Evolutionary conservation across 2,329 filamentous ascomycete species (phyloP), one percentile per base, ranked within the genome.

Genomic region (Mollisiaceae sp.): DNA sequence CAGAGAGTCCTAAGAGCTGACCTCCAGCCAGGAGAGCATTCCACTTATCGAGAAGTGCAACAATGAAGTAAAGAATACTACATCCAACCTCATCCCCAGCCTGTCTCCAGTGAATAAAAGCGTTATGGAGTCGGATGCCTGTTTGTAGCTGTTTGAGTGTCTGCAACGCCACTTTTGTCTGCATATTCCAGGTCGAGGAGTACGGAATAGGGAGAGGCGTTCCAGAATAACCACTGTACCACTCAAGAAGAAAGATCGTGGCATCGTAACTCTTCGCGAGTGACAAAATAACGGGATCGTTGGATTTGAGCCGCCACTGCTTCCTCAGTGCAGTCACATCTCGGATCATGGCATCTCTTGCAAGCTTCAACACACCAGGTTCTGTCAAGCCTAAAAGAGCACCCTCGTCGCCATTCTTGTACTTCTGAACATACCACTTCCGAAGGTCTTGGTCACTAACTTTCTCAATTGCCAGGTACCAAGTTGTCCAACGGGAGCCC

Each of bases 161-260:
- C 39, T 65, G 58, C 14, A 69, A 35, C 15, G 67, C 65, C 12
- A 67, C 65, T 58, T 67, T 69, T 3, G 62, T 65, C 18, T 69
- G 67, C 32, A 69, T 63, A 50, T 69, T 69, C 83, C 83, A 86
- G 0, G 81, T 82, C 3, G 83, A 83, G 63, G 81, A 85, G 70
- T 81, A 85, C 0, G 82, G 82, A 63, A 85, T 82, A 0, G 84
- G 83, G 50, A 79, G 75, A 45, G 80, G 80, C 0, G 81, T 79
- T 65, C 84, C 79, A 12, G 81, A 78, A 70, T 83, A 78, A 56
- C 81, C 77, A 71, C 82, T 82, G 66, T 86, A 85, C 83, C 83
- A 85, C 32, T 71, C 66, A 6, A 71, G 35, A 32, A 71, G 41
- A 41, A 71, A 71, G 1, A 60, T 22, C 14, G 73, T 76, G 2